Conservation (phyloP, 345 rosid species). For the Gossypioides kirkii region DNA sequence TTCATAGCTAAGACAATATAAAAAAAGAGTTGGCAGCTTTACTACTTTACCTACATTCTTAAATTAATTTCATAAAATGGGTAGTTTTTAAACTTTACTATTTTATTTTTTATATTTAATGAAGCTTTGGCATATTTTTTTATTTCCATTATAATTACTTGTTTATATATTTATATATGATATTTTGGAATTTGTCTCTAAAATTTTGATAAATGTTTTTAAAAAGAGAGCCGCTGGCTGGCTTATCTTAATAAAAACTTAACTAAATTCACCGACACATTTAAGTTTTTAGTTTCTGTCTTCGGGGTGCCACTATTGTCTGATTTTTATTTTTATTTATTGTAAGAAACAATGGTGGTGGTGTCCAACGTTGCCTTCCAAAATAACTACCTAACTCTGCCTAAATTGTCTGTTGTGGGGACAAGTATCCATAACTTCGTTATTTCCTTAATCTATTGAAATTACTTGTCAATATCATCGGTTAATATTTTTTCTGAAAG, state of each 20-base stretch:
- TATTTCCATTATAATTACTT: too few relatives aligned
- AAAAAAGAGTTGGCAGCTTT: not conserved
- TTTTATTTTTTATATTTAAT: too few relatives aligned
- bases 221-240: not conserved
- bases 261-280: not conserved
- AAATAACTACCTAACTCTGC: not conserved
- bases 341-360: not conserved
- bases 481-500: not conserved
- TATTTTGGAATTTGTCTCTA: too few relatives aligned
- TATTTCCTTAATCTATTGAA: not conserved
- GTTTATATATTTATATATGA: too few relatives aligned
- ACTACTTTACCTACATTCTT: not conserved
- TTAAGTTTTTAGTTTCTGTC: not conserved
- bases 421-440: not conserved
- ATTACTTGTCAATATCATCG: not conserved
- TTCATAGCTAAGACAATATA: too few relatives aligned
- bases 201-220: too few relatives aligned
- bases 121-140: too few relatives aligned
- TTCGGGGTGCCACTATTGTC: not conserved
- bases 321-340: not conserved
- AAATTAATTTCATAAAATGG: not conserved
- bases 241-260: not conserved
- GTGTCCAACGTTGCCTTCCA: conserved; percentile 2
- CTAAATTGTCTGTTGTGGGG: not conserved
- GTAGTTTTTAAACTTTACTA: not conserved